Evolutionary conservation across 768 basidiomycete species (phyloP), one percentile per base, ranked within the genome.

Genomic region (Tricholoma sp.): DNA sequence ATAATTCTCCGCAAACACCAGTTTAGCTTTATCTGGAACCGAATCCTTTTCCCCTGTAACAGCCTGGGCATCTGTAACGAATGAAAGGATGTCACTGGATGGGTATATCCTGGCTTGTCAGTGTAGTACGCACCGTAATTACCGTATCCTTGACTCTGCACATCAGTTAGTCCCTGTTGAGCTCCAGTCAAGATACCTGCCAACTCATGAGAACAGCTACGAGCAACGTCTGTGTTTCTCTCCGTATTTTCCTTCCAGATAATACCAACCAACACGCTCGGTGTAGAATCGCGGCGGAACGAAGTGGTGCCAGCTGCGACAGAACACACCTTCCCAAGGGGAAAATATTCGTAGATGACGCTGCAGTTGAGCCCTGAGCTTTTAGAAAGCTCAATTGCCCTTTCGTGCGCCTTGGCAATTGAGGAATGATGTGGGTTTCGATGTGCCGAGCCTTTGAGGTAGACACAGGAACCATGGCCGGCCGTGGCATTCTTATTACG

Each of bases 291-390:
- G 52, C 80, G 71, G 29, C 69, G 67, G 64, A 76, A 81, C 7
- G 80, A 76, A 2, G 76, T 78, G 3, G 56, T 61, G 2, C 59
- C 64, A 2, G 59, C 55, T 2, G 72, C 65, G 6, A 76, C 67
- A 12, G 73, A 65, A 51, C 67, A 68, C 36, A 79, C 66, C 41
- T 75, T 76, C 10, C 57, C 57, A 3, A 74, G 68, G 8, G 76
- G 70, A 53, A 75, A 56, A 59, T 75, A 80, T 57, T 84, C 80
- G n/a, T n/a, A n/a, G n/a, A n/a, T n/a, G n/a, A n/a, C n/a, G n/a
- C n/a, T n/a, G n/a, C n/a, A n/a, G n/a, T n/a, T n/a, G 58, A 74
- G 73, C 12, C 78, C 44, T 24, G 49, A 32, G 29, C 34, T 31
- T 34, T 50, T 32, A 2, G 28, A 13, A 13, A 50, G 13, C 6